Percentiles rank a stretch among this genome's conserved stretches.
Evolutionary conservation across 2,329 filamentous ascomycete genomes (phyloP).

Genomic region (Aspergillus awamori): DNA sequence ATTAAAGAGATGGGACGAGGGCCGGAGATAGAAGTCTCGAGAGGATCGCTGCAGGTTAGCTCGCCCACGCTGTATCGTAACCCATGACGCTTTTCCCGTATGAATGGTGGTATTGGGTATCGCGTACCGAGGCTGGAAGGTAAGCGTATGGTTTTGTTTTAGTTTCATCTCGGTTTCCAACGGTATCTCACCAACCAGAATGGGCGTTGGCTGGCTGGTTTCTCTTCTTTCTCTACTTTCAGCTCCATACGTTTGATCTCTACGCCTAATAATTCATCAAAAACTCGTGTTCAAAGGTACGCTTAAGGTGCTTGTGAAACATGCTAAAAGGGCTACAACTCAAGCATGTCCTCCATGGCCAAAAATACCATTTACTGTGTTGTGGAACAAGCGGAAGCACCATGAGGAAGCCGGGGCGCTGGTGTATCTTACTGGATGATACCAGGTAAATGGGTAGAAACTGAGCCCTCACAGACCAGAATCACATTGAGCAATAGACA

Average conservation of each 20-base stretch:
- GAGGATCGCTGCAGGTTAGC: slow-evolving; percentile 27
- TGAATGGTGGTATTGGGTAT: slow-evolving; percentile 16
- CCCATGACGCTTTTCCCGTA: slow-evolving; percentile 24
- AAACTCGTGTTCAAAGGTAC: slow-evolving; percentile 17
- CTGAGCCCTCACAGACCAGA: slow-evolving; percentile 2
- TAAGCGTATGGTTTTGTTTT: slow-evolving; percentile 16
- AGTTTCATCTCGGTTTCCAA: slow-evolving; percentile 25
- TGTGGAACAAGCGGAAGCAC: slow-evolving; percentile 7
- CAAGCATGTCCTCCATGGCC: slow-evolving; percentile 8
- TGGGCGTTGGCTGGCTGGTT: slow-evolving; percentile 12
- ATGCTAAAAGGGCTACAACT: slow-evolving; percentile 3
- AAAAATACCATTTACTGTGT: slow-evolving; percentile 6
- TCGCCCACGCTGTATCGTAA: slow-evolving; percentile 27
- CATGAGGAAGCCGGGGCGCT: slow-evolving; percentile 6
- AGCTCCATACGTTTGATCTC: slow-evolving; percentile 3
- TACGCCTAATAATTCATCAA: slow-evolving; percentile 7
- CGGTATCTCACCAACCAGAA: slow-evolving; percentile 10
- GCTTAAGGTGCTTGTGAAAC: slow-evolving; percentile 19
- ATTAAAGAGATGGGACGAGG: slow-evolving; percentile 33
- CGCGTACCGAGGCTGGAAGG: slow-evolving; percentile 13
- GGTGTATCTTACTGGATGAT: slow-evolving; percentile 20
- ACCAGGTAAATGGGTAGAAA: slow-evolving; percentile 15
- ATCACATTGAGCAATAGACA: neutral
- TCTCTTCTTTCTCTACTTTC: neutral
- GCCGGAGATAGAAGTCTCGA: slow-evolving; percentile 31